A percentile compares a stretch with the other conserved stretches of the same genome.
Evolutionary conservation across 1,284 basidiomycete species (phyloP).

Genomic region (Kwoniella shivajii): DNA sequence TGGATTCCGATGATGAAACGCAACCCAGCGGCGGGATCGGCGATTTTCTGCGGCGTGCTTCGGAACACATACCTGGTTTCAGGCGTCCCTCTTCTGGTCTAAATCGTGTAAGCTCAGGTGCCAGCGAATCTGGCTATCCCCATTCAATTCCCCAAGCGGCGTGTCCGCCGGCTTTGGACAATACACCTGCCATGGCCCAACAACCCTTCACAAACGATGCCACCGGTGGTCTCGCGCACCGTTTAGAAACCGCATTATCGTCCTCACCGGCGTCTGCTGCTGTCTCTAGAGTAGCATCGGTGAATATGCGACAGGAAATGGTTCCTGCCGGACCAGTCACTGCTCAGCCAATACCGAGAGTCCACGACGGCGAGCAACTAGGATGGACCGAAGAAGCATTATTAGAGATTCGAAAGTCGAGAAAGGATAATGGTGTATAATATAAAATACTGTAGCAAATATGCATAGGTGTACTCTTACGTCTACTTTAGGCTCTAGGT

Average conservation of each 20-base stretch:
- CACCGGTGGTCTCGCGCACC: slow-evolving; percentile 14
- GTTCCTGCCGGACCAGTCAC: neutral
- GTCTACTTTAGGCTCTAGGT: neutral
- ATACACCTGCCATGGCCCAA: slow-evolving; percentile 22
- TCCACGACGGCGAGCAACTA: slow-evolving; percentile 9
- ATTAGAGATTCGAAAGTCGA: slow-evolving; percentile 12
- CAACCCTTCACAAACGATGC: slow-evolving; percentile 9
- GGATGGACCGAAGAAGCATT: slow-evolving; percentile 24
- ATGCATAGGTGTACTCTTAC: neutral
- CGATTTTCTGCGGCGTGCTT: slow-evolving; percentile 37
- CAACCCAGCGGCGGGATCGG: slow-evolving; percentile 2
- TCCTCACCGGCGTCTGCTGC: neutral
- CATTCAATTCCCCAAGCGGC: slow-evolving; percentile 2
- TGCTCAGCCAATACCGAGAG: neutral
- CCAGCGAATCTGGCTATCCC: neutral
- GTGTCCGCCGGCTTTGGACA: slow-evolving; percentile 25
- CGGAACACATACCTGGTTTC: slow-evolving; percentile 38
- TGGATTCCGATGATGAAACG: slow-evolving; percentile 10
- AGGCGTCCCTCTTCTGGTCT: slow-evolving; percentile 22
- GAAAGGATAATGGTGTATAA: slow-evolving; percentile 7
- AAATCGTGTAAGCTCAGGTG: neutral
- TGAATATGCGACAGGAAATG: neutral
- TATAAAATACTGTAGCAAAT: neutral
- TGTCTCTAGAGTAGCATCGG: neutral
- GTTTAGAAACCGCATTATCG: slow-evolving; percentile 16